Evolutionary conservation across 176 grass and related monocot genomes (phyloP), one percentile per base, ranked within the genome.

Genomic region (Chrysopogon serrulatus): DNA sequence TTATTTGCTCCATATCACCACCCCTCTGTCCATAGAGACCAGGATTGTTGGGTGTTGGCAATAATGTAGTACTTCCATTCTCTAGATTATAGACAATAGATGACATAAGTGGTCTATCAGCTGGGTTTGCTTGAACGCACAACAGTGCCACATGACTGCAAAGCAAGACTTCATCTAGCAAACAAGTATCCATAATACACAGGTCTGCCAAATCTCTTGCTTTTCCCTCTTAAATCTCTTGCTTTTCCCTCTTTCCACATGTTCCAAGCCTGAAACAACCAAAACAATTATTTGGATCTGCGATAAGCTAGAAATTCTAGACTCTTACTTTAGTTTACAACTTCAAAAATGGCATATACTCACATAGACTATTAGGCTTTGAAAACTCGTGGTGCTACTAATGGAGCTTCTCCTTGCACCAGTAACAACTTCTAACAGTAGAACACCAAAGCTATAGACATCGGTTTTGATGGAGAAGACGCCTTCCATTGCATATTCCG

Each of bases 401-500:
- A 54, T 56, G 26, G 68, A 84, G 35, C 85, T 88, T 80, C 66
- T 88, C 32, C 34, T 84, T 61, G 23, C 69, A 17, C 89, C 85
- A 17, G 40, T 77, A 6, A 91, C 60, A 77, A 91, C 76, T 70
- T 91, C 81, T 23, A 91, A 44, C 27, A 88, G 60, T 26, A 90
- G 77, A 32, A 86, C 83, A 53, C 83, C 88, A 76, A 90, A 86
- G 45, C 88, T 90, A 70, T 86, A 90, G 18, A 82, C 83, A 78
- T 90, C 77, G 11, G 83, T 70, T 75, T 90, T 90, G 14, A 82
- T 36, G 8, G 88, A 90, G 49, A 86, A 90, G 16, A 72, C 33
- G 0, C 83, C 88, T 72, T 90, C 88, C 78, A 90, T 90, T 53
- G 83, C 83, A 61, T 90, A 86, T n/a, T 90, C 88, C 12, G 78